phyloP scores from a whole-genome alignment of 805 yeast genomes.

The Yamadazyma endophytica region DNA sequence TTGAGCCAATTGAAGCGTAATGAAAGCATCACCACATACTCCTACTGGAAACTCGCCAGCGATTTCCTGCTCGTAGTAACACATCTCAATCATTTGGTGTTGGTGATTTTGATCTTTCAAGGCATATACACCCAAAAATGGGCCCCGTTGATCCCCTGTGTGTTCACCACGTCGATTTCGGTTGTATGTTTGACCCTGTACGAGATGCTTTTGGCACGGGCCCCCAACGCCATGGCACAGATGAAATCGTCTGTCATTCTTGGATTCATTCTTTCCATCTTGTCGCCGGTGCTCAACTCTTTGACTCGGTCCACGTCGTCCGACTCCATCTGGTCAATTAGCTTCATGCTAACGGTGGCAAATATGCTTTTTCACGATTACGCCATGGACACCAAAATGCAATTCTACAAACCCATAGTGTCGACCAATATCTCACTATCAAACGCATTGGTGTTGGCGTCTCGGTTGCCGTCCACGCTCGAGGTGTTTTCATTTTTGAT shows the following conservation, averaged over 20 bases:
- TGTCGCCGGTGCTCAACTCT: constrained; percentile 88
- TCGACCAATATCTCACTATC: constrained; percentile 82
- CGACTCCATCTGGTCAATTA: constrained; percentile 92
- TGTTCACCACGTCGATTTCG: constrained; percentile 19
- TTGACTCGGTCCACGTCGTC: constrained; percentile 84
- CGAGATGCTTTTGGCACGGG: constrained; percentile 9
- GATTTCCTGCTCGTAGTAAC: constrained; percentile 67
- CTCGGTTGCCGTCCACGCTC: constrained; percentile 70
- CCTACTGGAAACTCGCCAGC: constrained; percentile 58
- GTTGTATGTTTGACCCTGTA: constrained; percentile 31
- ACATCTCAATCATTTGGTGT: constrained; percentile 59
- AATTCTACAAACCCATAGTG: constrained; percentile 46
- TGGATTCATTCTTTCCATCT: constrained; percentile 63
- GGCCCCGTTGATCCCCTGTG: constrained; percentile 46
- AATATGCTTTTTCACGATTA: constrained; percentile 70
- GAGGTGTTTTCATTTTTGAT: constrained; percentile 82
- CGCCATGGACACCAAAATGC: constrained; percentile 41
- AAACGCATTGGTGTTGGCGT: constrained; percentile 85
- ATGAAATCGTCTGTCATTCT: constrained; percentile 68
- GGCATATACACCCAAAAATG: constrained; percentile 50
- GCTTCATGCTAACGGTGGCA: constrained; percentile 70
- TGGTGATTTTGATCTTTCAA: constrained; percentile 65
- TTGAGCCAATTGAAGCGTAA: constrained; percentile 76
- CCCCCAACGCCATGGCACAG: background rate
- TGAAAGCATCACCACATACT: constrained; percentile 65